Percentiles rank a stretch among this genome's conserved stretches.
Conservation (phyloP, 2,329 filamentous ascomycete genomes). For the Diaporthe sp. region DNA sequence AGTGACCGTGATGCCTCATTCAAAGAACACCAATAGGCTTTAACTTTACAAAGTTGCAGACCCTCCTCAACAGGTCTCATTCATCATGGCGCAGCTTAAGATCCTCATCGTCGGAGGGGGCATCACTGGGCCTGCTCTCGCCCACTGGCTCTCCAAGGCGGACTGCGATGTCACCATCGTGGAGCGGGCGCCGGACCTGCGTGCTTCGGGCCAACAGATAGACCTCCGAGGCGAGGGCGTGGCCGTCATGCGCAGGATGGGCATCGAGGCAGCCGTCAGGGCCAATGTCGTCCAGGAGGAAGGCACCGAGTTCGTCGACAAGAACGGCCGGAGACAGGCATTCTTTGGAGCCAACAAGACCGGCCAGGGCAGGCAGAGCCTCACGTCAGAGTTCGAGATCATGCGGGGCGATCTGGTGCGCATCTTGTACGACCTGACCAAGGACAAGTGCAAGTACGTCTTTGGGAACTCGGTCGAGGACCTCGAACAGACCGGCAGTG, state of each 20-base stretch:
- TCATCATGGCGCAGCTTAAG: slow-evolving; percentile 29
- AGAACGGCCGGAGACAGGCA: slow-evolving; percentile 53
- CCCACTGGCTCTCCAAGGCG: slow-evolving; percentile 45
- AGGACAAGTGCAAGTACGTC: slow-evolving; percentile 45
- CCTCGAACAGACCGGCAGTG: slow-evolving; percentile 48
- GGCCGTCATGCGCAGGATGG: slow-evolving; percentile 45
- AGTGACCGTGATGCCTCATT: neutral
- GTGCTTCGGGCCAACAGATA: slow-evolving; percentile 46
- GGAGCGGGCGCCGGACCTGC: slow-evolving; percentile 45
- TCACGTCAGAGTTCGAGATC: slow-evolving; percentile 71
- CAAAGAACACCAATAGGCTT: neutral
- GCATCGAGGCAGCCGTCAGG: slow-evolving; percentile 41
- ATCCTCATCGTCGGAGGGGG: slow-evolving; percentile 42
- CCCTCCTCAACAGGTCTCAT: neutral
- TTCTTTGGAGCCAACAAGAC: slow-evolving; percentile 55
- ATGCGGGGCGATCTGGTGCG: slow-evolving; percentile 69
- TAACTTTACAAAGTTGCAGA: neutral
- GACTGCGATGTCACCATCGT: slow-evolving; percentile 46
- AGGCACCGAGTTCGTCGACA: slow-evolving; percentile 62
- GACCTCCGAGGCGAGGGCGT: slow-evolving; percentile 47
- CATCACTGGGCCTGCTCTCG: slow-evolving; percentile 46
- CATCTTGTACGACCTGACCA: slow-evolving; percentile 60
- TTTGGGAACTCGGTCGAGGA: slow-evolving; percentile 49
- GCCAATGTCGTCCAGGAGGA: slow-evolving; percentile 35
- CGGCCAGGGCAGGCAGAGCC: slow-evolving; percentile 57